Evolutionary conservation across 164 flowering plant species (phyloP).

Genomic region (Platanus orientalis): DNA sequence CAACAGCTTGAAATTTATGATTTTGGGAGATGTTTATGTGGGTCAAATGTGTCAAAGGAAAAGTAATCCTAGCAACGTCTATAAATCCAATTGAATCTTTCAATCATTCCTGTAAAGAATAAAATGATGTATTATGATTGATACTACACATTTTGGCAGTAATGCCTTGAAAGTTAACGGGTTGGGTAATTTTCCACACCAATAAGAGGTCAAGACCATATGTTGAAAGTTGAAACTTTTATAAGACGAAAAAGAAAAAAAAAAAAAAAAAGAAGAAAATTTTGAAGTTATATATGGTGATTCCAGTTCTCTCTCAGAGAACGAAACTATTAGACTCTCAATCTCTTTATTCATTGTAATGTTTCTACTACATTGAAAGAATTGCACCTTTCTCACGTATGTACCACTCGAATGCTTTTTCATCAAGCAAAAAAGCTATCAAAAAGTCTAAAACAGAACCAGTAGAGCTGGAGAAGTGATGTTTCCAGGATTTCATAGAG

Average conservation of each 20-base stretch:
- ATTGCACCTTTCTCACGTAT: no score
- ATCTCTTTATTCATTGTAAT: no score
- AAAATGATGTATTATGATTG: neutral
- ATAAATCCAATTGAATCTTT: constrained; percentile 65
- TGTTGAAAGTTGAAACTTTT: neutral
- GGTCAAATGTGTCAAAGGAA: constrained; percentile 71
- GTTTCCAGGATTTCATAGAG: no score
- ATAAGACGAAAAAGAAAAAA: no score
- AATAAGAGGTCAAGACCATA: neutral
- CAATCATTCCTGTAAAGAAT: constrained; percentile 43
- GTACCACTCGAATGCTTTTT: no score
- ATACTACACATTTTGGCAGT: neutral
- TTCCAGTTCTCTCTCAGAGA: neutral
- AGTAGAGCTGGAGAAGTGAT: no score
- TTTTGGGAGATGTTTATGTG: constrained; percentile 78
- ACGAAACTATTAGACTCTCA: no score
- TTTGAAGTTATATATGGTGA: no score
- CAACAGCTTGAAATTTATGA: constrained; percentile 79
- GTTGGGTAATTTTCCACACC: neutral
- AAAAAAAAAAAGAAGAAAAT: neutral
- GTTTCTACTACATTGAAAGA: neutral
- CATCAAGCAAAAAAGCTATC: no score
- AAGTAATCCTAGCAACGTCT: constrained; percentile 72
- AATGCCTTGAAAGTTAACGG: neutral
- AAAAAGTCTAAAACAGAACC: no score